These are phyloP conservation scores for Phialophora chinensis DNA, from an alignment of 2,329 filamentous ascomycete species.

Conservation along the genomic window DNA sequence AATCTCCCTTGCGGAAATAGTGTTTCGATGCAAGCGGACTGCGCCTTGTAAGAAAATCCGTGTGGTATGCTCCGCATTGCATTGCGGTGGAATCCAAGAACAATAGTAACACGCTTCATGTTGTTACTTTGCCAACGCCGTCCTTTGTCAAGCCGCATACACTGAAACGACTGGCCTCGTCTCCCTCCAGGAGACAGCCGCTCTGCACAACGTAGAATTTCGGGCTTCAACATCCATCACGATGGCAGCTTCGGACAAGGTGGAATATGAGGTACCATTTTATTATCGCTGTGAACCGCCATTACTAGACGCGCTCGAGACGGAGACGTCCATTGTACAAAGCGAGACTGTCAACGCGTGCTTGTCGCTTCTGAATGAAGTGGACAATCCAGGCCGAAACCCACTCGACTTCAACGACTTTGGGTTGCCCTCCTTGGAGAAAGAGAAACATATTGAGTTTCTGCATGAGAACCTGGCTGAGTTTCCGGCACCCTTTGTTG, in stretches of 20 bases:
- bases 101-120: constrained; percentile 29
- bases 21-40: background rate
- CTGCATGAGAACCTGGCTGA: constrained; percentile 57
- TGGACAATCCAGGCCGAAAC: constrained; percentile 49
- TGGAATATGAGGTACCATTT: constrained; percentile 42
- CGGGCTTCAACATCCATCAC: background rate
- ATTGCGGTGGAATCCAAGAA: constrained; percentile 28
- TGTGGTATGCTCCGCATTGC: constrained; percentile 6
- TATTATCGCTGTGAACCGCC: constrained; percentile 58
- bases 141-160: no score
- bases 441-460: constrained; percentile 60
- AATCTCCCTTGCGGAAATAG: background rate
- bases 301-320: constrained; percentile 70
- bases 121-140: background rate
- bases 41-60: background rate
- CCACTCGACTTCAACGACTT: constrained; percentile 66
- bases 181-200: background rate
- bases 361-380: constrained; percentile 67
- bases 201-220: background rate
- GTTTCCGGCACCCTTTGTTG: constrained; percentile 73
- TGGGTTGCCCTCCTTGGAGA: constrained; percentile 76
- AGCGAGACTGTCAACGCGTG: constrained; percentile 71
- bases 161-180: background rate
- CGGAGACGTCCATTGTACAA: constrained; percentile 72
- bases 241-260: constrained; percentile 21